phyloP scores from a whole-genome alignment of 2,329 filamentous ascomycete genomes.

The Paecilomyces sp. region DNA sequence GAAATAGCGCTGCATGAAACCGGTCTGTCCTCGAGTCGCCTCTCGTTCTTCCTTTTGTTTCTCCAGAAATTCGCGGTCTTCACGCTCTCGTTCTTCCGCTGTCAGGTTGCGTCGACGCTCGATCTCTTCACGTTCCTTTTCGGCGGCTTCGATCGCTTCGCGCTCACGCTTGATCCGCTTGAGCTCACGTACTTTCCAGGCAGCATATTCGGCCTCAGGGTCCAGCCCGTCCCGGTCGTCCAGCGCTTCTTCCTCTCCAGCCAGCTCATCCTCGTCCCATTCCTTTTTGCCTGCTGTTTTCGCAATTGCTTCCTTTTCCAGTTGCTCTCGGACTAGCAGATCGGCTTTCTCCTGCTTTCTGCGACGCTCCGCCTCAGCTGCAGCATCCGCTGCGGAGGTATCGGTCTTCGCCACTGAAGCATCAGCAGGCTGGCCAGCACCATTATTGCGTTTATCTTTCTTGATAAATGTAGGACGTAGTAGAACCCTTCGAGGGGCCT shows the following conservation, averaged over 20 bases:
- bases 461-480: slow-evolving; percentile 62
- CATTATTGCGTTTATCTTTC: slow-evolving; percentile 51
- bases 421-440: slow-evolving; percentile 14
- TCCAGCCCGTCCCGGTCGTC: slow-evolving; percentile 86
- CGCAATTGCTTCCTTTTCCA: slow-evolving; percentile 72
- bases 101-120: slow-evolving; percentile 83
- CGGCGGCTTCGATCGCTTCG: slow-evolving; percentile 72
- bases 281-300: slow-evolving; percentile 70
- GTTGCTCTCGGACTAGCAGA: slow-evolving; percentile 77
- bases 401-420: slow-evolving; percentile 10
- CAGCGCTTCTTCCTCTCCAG: slow-evolving; percentile 63
- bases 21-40: slow-evolving; percentile 69
- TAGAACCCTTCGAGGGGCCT: slow-evolving; percentile 49
- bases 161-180: slow-evolving; percentile 82
- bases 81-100: slow-evolving; percentile 73
- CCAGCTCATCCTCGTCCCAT: slow-evolving; percentile 67
- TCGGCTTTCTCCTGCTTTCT: slow-evolving; percentile 62
- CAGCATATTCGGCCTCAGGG: slow-evolving; percentile 78
- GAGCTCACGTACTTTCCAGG: slow-evolving; percentile 90
- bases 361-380: slow-evolving; percentile 35
- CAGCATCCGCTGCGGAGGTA: slow-evolving; percentile 19
- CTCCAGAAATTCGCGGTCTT: slow-evolving; percentile 72
- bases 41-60: slow-evolving; percentile 72
- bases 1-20: slow-evolving; percentile 91
- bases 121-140: slow-evolving; percentile 80